Evolutionary conservation across 2,329 filamentous ascomycete genomes (phyloP).

Genomic region (Nothophaeocryptopus gaeumannii): DNA sequence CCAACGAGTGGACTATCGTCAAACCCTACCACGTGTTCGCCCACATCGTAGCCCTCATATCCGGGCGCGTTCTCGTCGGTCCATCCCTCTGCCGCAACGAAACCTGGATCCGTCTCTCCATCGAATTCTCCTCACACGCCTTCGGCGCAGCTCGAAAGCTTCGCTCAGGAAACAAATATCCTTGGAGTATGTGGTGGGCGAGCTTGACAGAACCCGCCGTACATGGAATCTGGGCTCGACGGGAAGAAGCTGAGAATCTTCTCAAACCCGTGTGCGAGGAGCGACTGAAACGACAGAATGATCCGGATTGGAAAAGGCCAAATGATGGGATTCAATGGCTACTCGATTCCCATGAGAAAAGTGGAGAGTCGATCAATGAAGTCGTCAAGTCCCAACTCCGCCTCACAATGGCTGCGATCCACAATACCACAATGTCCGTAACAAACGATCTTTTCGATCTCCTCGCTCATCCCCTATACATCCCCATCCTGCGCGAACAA

Average conservation of each 20-base stretch:
- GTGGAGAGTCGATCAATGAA: slow-evolving; percentile 10
- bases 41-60: slow-evolving; percentile 13
- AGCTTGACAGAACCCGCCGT: slow-evolving; percentile 12
- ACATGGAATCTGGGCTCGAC: slow-evolving; percentile 7
- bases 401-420: slow-evolving; percentile 18
- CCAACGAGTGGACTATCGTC: slow-evolving; percentile 9
- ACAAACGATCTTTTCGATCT: slow-evolving; percentile 17
- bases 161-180: slow-evolving; percentile 11
- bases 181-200: slow-evolving; percentile 13
- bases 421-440: slow-evolving; percentile 17
- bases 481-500: slow-evolving; percentile 11
- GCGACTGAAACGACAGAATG: background rate
- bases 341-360: slow-evolving; percentile 9
- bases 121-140: slow-evolving; percentile 14
- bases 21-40: slow-evolving; percentile 14
- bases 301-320: slow-evolving; percentile 7
- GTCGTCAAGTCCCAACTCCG: slow-evolving; percentile 13
- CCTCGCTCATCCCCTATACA: slow-evolving; percentile 10
- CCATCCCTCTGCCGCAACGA: slow-evolving; percentile 12
- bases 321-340: slow-evolving; percentile 19
- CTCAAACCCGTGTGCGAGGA: slow-evolving; percentile 13
- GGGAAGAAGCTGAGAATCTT: slow-evolving; percentile 11
- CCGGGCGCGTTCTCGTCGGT: slow-evolving; percentile 16
- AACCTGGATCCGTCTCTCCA: slow-evolving; percentile 12
- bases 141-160: slow-evolving; percentile 14